These are phyloP conservation scores for Yarrowia sp. DNA, from an alignment of 805 yeast species.

Conservation along the genomic window DNA sequence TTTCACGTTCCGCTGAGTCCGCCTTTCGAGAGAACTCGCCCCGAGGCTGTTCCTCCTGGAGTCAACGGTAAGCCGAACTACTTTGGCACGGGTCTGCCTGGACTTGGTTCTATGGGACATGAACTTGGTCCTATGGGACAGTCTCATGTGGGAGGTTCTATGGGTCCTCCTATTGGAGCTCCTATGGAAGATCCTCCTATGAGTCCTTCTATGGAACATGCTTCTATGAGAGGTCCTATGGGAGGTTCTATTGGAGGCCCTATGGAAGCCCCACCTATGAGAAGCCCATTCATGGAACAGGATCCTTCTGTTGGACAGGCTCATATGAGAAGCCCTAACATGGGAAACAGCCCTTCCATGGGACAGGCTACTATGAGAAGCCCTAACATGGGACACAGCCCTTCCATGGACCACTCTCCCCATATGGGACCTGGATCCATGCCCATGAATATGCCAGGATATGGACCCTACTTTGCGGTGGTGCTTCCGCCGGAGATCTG, in stretches of 20 bases:
- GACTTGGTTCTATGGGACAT: neutral
- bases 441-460: too few species aligned
- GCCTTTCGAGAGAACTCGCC: neutral
- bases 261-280: too few species aligned
- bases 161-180: neutral
- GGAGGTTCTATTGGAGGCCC: too few species aligned
- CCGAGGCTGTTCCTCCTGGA: neutral
- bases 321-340: too few species aligned
- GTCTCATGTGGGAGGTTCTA: neutral
- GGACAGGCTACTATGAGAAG: too few species aligned
- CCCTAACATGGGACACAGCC: neutral
- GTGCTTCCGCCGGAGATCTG: conserved; percentile 19
- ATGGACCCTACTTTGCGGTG: conserved; percentile 5
- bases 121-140: neutral
- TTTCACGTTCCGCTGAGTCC: neutral
- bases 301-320: too few species aligned
- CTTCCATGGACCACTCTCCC: neutral
- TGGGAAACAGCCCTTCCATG: too few species aligned
- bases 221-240: too few species aligned
- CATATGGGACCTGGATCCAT: too few species aligned
- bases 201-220: too few species aligned
- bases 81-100: neutral
- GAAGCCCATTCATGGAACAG: too few species aligned
- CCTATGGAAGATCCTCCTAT: too few species aligned
- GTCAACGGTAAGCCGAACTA: neutral